A percentile compares a stretch with the other conserved stretches of the same genome.
Evolutionary conservation across 345 rosid species (phyloP).

Genomic region (Corymbia maculata): DNA sequence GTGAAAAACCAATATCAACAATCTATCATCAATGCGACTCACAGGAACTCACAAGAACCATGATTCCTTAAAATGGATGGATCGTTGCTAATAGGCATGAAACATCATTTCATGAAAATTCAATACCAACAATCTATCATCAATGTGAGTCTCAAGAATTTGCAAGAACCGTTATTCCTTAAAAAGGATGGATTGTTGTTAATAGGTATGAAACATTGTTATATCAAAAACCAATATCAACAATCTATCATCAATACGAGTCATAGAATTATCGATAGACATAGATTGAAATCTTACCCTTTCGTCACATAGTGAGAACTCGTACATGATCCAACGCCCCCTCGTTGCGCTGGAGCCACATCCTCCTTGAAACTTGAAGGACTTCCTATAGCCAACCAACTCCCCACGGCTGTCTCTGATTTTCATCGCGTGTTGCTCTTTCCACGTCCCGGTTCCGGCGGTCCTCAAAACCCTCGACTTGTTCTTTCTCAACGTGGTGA

Average conservation of each 20-base stretch:
- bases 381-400: neutral
- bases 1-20: neutral
- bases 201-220: neutral
- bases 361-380: neutral
- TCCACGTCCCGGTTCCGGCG: neutral
- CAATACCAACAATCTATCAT: too few relatives aligned
- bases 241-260: neutral
- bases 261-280: neutral
- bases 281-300: neutral
- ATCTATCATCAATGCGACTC: neutral
- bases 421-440: neutral
- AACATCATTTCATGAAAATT: neutral
- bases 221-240: too few relatives aligned
- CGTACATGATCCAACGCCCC: neutral
- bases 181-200: neutral
- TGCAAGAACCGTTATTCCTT: neutral
- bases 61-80: neutral
- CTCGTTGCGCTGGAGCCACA: neutral
- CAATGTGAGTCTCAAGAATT: neutral
- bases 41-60: neutral
- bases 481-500: neutral
- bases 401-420: neutral
- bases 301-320: neutral
- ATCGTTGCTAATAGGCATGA: neutral
- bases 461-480: neutral